Evolutionary conservation across 2,329 filamentous ascomycete species (phyloP).

Genomic region (Zelopaecilomyces penicillatus): DNA sequence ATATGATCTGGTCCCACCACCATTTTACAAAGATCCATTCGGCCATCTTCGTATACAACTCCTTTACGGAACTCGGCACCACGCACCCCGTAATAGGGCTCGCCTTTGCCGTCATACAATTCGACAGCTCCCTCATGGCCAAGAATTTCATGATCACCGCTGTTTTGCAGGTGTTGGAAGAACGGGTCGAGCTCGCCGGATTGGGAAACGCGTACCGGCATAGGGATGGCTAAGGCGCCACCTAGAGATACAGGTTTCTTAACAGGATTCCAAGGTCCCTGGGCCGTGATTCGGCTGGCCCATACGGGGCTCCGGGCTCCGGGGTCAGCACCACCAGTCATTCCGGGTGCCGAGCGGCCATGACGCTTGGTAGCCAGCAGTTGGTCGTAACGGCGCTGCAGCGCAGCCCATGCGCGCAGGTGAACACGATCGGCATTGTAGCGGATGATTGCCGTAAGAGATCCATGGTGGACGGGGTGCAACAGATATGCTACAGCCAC

Average conservation of each 20-base stretch:
- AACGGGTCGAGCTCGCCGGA: conserved; percentile 26
- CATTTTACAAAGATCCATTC: conserved; percentile 49
- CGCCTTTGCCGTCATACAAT: conserved; percentile 27
- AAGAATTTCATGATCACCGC: conserved; percentile 21
- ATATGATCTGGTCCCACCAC: conserved; percentile 45
- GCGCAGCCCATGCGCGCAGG: conserved; percentile 26
- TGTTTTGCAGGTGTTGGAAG: conserved; percentile 21
- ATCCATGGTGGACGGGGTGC: conserved; percentile 25
- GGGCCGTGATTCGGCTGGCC: conserved; percentile 23
- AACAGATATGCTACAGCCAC: conserved; percentile 22
- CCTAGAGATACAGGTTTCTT: conserved; percentile 22
- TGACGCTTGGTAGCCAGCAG: conserved; percentile 23
- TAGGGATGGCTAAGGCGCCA: conserved; percentile 24
- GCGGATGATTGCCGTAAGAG: conserved; percentile 28
- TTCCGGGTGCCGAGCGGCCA: conserved; percentile 18
- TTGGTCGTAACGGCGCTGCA: conserved; percentile 28
- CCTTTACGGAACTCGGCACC: conserved; percentile 29
- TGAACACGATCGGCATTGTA: conserved; percentile 29
- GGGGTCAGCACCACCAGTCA: conserved; percentile 22
- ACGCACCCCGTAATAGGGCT: conserved; percentile 27
- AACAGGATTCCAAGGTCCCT: conserved; percentile 26
- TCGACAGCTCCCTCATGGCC: conserved; percentile 17
- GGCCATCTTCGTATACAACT: conserved; percentile 41
- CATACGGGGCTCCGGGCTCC: conserved; percentile 25
- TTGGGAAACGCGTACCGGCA: conserved; percentile 24